Evolutionary conservation across 352 stramenopile species (phyloP).

Genomic region (Nothophytophthora sp.): DNA sequence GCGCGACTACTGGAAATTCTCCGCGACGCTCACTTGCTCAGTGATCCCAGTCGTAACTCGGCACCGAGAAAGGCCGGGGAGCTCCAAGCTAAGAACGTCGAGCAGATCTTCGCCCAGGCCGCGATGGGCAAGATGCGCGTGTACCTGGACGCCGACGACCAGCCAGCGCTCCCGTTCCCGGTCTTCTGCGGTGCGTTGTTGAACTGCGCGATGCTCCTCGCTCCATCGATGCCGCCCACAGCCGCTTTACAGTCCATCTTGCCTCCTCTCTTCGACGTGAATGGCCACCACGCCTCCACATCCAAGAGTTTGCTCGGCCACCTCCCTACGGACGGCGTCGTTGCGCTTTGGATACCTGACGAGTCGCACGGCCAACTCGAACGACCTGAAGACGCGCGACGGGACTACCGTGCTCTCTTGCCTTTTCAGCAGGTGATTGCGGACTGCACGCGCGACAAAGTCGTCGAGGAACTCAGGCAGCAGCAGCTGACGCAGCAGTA

Average conservation of each 20-base stretch:
- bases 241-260: slow-evolving; percentile 16
- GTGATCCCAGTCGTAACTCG: neutral
- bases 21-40: slow-evolving; percentile 35
- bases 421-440: slow-evolving; percentile 43
- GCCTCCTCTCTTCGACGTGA: slow-evolving; percentile 9
- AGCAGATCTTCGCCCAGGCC: slow-evolving; percentile 55
- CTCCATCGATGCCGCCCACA: slow-evolving; percentile 14
- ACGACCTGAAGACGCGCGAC: neutral
- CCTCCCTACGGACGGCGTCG: slow-evolving; percentile 3
- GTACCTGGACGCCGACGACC: slow-evolving; percentile 49
- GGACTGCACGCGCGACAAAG: slow-evolving; percentile 28
- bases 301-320: slow-evolving; percentile 12
- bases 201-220: slow-evolving; percentile 44
- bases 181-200: slow-evolving; percentile 57
- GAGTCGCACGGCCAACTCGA: slow-evolving; percentile 1
- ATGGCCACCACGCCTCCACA: neutral
- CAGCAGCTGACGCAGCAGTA: slow-evolving; percentile 28
- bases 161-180: slow-evolving; percentile 53
- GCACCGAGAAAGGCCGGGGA: neutral
- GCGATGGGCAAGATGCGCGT: slow-evolving; percentile 59
- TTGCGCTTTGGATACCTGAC: slow-evolving; percentile 11
- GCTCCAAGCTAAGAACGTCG: slow-evolving; percentile 18
- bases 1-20: slow-evolving; percentile 44
- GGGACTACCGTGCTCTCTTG: slow-evolving; percentile 23
- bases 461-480: slow-evolving; percentile 16